A percentile compares a stretch with the other conserved stretches of the same genome.
Evolutionary conservation across 2,329 filamentous ascomycete species (phyloP).

Genomic region (Eurotiales sp.): DNA sequence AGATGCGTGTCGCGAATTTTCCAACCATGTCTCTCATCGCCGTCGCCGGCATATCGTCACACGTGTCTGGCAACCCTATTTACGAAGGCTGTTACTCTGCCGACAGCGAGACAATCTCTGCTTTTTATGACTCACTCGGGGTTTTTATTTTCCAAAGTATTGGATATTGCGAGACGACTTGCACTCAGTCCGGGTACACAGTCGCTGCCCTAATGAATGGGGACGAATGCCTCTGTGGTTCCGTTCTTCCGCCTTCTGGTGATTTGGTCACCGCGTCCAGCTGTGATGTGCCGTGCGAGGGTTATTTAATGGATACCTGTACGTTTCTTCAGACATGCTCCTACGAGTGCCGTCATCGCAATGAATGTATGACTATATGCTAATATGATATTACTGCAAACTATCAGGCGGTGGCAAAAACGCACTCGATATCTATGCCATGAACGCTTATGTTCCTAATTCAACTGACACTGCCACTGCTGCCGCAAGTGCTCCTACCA

Average conservation of each 20-base stretch:
- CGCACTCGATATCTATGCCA: conserved; percentile 1
- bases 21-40: neutral
- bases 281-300: neutral
- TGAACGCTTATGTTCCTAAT: neutral
- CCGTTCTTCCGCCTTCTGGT: neutral
- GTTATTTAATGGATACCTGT: neutral
- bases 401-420: neutral
- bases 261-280: conserved; percentile 1
- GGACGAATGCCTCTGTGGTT: conserved; percentile 5
- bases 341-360: too few relatives aligned
- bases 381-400: too few relatives aligned
- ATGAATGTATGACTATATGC: too few relatives aligned
- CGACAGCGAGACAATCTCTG: conserved; percentile 6
- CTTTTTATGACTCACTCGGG: neutral
- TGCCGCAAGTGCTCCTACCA: neutral
- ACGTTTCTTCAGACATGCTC: neutral
- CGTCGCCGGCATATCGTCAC: neutral
- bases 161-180: neutral
- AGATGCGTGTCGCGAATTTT: neutral
- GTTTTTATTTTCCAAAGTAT: neutral
- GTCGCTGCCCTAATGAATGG: neutral
- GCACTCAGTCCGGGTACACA: neutral
- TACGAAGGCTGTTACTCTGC: conserved; percentile 4
- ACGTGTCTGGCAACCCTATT: neutral
- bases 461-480: neutral